Conservation (phyloP, 23 red algal genomes). For the Gracilaria vermiculophylla region DNA sequence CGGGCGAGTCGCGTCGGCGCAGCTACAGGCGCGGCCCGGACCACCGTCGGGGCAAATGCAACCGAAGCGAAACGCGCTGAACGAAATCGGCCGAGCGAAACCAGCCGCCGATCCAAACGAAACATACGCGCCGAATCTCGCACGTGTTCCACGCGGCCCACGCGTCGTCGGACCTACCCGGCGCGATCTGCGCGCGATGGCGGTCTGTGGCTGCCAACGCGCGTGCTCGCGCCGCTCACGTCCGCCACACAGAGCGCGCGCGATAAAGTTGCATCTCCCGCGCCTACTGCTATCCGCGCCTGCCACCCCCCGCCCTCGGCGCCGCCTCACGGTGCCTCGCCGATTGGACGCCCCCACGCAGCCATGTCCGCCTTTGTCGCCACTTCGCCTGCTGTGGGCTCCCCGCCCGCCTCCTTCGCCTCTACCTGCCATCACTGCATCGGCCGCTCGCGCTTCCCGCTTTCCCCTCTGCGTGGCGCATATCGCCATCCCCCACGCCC, state of each 20-base stretch:
- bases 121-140: no score
- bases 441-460: background rate
- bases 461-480: background rate
- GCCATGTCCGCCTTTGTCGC: background rate
- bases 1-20: no score
- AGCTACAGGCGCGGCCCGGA: no score
- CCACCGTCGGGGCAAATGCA: no score
- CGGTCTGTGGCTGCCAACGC: slow-evolving; percentile 8
- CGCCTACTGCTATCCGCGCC: background rate
- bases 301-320: background rate
- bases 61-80: no score
- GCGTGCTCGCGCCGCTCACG: background rate
- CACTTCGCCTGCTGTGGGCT: background rate
- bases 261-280: slow-evolving; percentile 1
- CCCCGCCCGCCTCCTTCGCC: background rate
- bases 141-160: background rate
- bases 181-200: background rate
- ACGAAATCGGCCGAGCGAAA: no score
- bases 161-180: background rate
- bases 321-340: background rate
- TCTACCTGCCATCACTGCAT: background rate
- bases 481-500: background rate
- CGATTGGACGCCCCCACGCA: background rate
- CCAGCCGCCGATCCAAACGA: no score
- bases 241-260: background rate